Base-by-base conservation (phyloP, 2,329 filamentous ascomycete genomes). In the Trichoderma sp. region DNA sequence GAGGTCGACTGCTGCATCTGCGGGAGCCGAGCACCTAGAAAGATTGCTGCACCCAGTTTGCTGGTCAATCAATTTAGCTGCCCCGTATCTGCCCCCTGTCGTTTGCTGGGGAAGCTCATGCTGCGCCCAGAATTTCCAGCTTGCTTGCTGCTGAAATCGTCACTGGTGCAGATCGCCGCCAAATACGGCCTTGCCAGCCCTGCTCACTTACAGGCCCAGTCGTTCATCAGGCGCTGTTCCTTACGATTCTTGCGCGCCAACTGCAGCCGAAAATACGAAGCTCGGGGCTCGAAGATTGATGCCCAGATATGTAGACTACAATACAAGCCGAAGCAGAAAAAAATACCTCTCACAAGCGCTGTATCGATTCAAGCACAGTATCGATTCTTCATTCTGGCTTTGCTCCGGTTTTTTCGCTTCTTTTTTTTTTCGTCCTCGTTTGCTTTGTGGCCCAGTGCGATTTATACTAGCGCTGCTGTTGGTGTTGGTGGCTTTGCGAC, bases 131-230 rank as follows among this genome's bases (percentile, higher is more conserved):
- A 49, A 57, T 27, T n/a, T n/a, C 29, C 27, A 57, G 27, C 21
- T 49, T 49, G 47, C 27, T 49, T 21, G 31, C 63, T 66, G 63
- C 63, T 66, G 63, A 27, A 66, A 49, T 66, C 63, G 63, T 66
- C 63, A 66, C 53, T 57, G 63, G 53, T n/a, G 63, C 40, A 67
- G 63, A 67, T 67, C 63, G 63, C n/a, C 57, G 55, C 63, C 55
- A 27, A 58, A 55, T 52, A 58, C 21, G 55, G 63, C 4, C 21
- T 21, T 55, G 33, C 63, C 13, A 67, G 53, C 53, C 37, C 37
- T 66, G 37, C 62, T 21, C 60, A 47, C 19, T 21, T 7, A 37
- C 40, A 5, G 37, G 21, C 57, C 57, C 31, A 31, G 49, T 5
- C 33, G 40, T 29, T 40, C 61, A 64, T 55, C 61, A 64, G 61